A percentile compares a stretch with the other conserved stretches of the same genome.
Evolutionary conservation across 805 yeast species (phyloP).

Genomic region (Wickerhamiella alocasiicola): DNA sequence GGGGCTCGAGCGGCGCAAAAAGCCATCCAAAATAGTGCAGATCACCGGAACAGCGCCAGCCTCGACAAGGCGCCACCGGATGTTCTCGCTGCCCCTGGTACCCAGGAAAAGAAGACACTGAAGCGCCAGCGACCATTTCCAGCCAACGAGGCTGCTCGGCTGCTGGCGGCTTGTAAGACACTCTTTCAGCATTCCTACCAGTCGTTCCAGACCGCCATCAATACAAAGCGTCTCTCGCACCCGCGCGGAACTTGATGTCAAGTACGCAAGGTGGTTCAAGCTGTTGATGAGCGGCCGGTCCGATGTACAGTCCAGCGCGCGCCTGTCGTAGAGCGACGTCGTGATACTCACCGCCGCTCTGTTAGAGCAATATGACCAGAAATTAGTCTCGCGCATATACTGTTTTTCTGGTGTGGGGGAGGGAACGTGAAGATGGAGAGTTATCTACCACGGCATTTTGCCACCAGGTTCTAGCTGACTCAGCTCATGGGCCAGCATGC

Average conservation of each 20-base stretch:
- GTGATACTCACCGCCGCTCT: slow-evolving; percentile 89
- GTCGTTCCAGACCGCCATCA: slow-evolving; percentile 87
- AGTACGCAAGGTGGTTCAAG: slow-evolving; percentile 74
- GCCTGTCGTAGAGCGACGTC: slow-evolving; percentile 74
- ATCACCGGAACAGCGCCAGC: slow-evolving; percentile 87
- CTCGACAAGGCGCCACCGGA: slow-evolving; percentile 73
- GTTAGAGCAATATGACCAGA: slow-evolving; percentile 63
- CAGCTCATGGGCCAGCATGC: too few relatives aligned
- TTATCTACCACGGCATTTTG: background rate
- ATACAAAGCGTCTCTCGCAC: slow-evolving; percentile 79
- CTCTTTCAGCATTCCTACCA: slow-evolving; percentile 73
- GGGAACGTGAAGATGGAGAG: background rate
- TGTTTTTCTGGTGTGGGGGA: background rate
- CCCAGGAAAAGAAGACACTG: slow-evolving; percentile 88
- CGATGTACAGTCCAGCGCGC: slow-evolving; percentile 84
- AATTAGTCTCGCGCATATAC: slow-evolving; percentile 82
- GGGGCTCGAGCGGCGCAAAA: slow-evolving; percentile 29
- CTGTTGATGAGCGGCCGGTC: slow-evolving; percentile 87
- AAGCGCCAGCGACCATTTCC: slow-evolving; percentile 95
- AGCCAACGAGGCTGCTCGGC: slow-evolving; percentile 38
- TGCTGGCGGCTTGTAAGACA: slow-evolving; percentile 35
- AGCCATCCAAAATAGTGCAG: slow-evolving; percentile 86
- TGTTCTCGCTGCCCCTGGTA: slow-evolving; percentile 80
- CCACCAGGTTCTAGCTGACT: too few relatives aligned
- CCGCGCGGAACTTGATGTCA: slow-evolving; percentile 73